These are phyloP conservation scores for Heimioporus retisporus DNA, from an alignment of 1,284 basidiomycete species.

Conservation along the genomic window DNA sequence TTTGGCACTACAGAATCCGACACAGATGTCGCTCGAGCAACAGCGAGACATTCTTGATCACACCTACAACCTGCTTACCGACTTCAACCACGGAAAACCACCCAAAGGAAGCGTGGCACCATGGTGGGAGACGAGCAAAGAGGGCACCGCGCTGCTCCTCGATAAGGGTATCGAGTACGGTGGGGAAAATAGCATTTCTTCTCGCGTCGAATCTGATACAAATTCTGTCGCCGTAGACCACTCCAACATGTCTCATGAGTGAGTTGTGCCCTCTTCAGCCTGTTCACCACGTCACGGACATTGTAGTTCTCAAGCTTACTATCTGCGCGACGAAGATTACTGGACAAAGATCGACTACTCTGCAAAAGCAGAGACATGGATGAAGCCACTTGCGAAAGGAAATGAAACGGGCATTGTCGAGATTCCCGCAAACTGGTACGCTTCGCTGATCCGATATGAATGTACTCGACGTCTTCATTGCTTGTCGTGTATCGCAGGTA, in stretches of 20 bases:
- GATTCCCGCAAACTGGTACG: slow-evolving; percentile 78
- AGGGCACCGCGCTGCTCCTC: slow-evolving; percentile 74
- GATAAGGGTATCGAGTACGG: slow-evolving; percentile 84
- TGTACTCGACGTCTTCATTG: too few relatives aligned
- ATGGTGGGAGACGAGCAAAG: slow-evolving; percentile 85
- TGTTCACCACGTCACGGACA: slow-evolving; percentile 12
- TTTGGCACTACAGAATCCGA: slow-evolving; percentile 62
- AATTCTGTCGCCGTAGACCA: slow-evolving; percentile 57
- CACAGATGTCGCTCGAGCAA: slow-evolving; percentile 70
- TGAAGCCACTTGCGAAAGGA: slow-evolving; percentile 77
- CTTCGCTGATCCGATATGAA: not conserved
- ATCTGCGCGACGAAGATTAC: slow-evolving; percentile 72
- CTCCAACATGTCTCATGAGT: slow-evolving; percentile 75
- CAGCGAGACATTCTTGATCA: slow-evolving; percentile 80
- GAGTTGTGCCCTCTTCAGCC: slow-evolving; percentile 27
- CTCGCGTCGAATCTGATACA: slow-evolving; percentile 16
- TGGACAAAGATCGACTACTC: slow-evolving; percentile 84
- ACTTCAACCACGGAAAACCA: slow-evolving; percentile 75
- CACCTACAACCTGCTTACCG: slow-evolving; percentile 73
- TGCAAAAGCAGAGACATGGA: slow-evolving; percentile 73
- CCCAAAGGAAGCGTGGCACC: slow-evolving; percentile 79
- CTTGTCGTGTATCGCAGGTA: slow-evolving; percentile 49
- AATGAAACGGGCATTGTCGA: slow-evolving; percentile 78
- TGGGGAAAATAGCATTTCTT: slow-evolving; percentile 31
- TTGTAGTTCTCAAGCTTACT: slow-evolving; percentile 75